Conservation (phyloP, 2,329 filamentous ascomycete genomes). For the Huntiella savannae region DNA sequence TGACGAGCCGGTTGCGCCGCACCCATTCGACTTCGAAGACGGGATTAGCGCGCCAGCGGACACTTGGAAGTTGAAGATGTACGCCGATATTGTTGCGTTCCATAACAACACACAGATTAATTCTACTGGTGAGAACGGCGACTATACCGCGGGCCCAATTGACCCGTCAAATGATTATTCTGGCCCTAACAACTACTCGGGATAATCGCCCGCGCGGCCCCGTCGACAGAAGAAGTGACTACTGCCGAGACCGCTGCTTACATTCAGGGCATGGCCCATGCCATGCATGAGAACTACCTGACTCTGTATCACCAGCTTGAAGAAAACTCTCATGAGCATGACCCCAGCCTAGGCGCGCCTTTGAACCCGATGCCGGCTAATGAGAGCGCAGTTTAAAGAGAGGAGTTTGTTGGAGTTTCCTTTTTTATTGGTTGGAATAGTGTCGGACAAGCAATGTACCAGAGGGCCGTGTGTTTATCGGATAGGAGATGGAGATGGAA, state of each 20-base stretch:
- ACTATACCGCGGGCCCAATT: not conserved
- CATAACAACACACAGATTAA: conserved; percentile 50
- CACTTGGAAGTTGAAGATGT: conserved; percentile 99
- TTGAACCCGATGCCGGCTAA: too few relatives aligned
- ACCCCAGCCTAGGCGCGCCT: too few relatives aligned
- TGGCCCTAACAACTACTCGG: conserved; percentile 10
- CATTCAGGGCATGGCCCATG: not conserved
- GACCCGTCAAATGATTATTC: conserved; percentile 8
- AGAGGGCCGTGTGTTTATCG: too few relatives aligned
- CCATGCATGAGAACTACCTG: not conserved
- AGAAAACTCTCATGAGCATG: too few relatives aligned
- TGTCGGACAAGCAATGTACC: too few relatives aligned
- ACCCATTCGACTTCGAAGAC: conserved; percentile 99
- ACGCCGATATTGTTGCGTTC: conserved; percentile 69
- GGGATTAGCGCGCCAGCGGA: conserved; percentile 93
- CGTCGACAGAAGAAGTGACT: not conserved
- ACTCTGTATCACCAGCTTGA: too few relatives aligned
- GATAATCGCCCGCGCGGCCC: conserved; percentile 2
- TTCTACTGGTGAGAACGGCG: conserved; percentile 6
- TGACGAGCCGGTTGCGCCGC: conserved; percentile 84
- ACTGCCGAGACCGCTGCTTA: not conserved
- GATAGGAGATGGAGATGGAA: too few relatives aligned
- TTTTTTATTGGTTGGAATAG: too few relatives aligned
- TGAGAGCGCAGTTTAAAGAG: too few relatives aligned
- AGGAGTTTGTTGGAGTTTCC: too few relatives aligned